These are phyloP conservation scores for Saussurea involucrata DNA, from an alignment of 129 eudicot species.

Conservation along the genomic window DNA sequence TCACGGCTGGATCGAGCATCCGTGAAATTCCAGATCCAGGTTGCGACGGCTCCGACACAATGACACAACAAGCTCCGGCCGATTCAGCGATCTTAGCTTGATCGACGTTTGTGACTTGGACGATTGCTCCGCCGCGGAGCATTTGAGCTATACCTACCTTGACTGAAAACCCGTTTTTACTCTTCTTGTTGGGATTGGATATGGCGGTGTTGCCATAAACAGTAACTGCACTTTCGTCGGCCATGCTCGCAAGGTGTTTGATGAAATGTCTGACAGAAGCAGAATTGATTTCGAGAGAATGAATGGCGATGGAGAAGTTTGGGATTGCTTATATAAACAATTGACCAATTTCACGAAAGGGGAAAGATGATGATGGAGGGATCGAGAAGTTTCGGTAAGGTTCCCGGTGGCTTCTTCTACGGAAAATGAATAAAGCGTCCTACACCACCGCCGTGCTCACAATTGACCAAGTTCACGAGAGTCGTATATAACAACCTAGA, in stretches of 20 bases:
- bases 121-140: conserved; percentile 81
- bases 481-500: no score
- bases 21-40: conserved; percentile 47
- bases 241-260: conserved; percentile 46
- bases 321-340: no score
- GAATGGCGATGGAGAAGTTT: background rate
- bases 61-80: conserved; percentile 78
- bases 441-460: background rate
- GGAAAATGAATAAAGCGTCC: background rate
- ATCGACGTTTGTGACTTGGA: conserved; percentile 50
- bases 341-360: background rate
- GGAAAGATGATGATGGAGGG: background rate
- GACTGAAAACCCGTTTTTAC: conserved; percentile 46
- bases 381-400: conserved; percentile 29
- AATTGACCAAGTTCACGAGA: background rate
- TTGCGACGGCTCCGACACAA: conserved; percentile 30
- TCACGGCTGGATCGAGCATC: conserved; percentile 72
- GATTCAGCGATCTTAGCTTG: conserved; percentile 92
- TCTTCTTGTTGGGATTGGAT: conserved; percentile 54
- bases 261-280: conserved; percentile 28
- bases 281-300: background rate
- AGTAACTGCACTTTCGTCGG: conserved; percentile 70
- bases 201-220: conserved; percentile 62
- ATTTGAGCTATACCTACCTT: conserved; percentile 69
- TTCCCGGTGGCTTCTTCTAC: conserved; percentile 33